These are phyloP conservation scores for Globisporangium camurandrum DNA, from an alignment of 352 stramenopile species.

Conservation along the genomic window DNA sequence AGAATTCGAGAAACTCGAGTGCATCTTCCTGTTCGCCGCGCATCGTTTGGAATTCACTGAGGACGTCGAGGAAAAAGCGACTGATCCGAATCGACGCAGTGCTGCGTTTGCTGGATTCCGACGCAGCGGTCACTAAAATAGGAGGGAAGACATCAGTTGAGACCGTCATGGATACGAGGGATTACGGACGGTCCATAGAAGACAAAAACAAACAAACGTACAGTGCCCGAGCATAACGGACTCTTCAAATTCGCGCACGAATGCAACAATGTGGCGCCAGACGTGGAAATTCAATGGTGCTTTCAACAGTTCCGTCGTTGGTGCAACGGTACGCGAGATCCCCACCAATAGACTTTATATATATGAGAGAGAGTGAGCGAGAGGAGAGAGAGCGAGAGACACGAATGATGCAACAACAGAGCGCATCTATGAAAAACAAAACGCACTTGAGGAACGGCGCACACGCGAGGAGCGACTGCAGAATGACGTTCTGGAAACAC, in stretches of 20 bases:
- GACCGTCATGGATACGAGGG: neutral
- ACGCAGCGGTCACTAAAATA: neutral
- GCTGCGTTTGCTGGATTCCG: constrained; percentile 37
- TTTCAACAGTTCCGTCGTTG: constrained; percentile 37
- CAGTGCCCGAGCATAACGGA: constrained; percentile 54
- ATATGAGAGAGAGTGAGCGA: neutral
- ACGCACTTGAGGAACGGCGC: constrained; percentile 76
- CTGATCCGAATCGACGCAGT: constrained; percentile 76
- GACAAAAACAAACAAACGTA: constrained; percentile 18
- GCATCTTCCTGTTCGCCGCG: constrained; percentile 77
- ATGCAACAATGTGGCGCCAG: constrained; percentile 74
- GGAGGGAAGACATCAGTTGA: no score
- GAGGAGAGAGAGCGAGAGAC: neutral
- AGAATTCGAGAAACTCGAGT: constrained; percentile 84
- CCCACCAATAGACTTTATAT: constrained; percentile 44
- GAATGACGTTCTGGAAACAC: constrained; percentile 85
- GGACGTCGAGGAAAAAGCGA: constrained; percentile 74
- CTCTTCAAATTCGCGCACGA: constrained; percentile 78
- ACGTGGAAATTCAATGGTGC: constrained; percentile 45
- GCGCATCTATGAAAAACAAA: neutral
- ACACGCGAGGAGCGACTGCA: constrained; percentile 76
- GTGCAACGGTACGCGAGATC: constrained; percentile 42
- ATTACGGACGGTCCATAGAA: neutral
- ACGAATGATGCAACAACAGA: no score
- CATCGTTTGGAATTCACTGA: constrained; percentile 79